Conservation (phyloP, 257 asterid genomes). For the Forsythia viridissima region DNA sequence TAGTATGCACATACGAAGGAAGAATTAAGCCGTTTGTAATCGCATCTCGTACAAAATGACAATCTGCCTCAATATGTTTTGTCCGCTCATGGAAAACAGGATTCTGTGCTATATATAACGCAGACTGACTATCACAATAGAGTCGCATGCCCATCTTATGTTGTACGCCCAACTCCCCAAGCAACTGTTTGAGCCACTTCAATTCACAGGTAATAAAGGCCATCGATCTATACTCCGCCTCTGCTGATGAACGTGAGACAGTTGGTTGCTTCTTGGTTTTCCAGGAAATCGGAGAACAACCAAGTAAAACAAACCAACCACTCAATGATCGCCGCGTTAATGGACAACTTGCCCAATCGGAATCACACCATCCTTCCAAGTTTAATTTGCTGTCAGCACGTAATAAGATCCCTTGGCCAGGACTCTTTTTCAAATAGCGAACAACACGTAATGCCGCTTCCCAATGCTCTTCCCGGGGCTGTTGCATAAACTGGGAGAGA, state of each 20-base stretch:
- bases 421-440: background rate
- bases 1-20: background rate
- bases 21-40: background rate
- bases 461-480: background rate
- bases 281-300: background rate
- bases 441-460: conserved; percentile 1
- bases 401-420: too few species aligned
- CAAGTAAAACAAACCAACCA: background rate
- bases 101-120: too few species aligned
- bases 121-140: too few species aligned
- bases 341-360: conserved; percentile 13
- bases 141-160: too few species aligned
- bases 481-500: conserved; percentile 13
- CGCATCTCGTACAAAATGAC: conserved; percentile 7
- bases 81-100: background rate
- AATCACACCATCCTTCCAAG: background rate
- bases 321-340: background rate
- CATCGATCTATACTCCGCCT: background rate
- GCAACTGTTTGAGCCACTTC: too few species aligned
- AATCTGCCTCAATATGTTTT: background rate
- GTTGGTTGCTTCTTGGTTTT: background rate
- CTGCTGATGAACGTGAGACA: background rate
- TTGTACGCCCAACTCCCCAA: too few species aligned
- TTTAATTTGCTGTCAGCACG: background rate
- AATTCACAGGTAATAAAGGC: background rate